Conservation (phyloP, 495 filamentous ascomycete genomes). For the Aspergillus mulundensis region DNA sequence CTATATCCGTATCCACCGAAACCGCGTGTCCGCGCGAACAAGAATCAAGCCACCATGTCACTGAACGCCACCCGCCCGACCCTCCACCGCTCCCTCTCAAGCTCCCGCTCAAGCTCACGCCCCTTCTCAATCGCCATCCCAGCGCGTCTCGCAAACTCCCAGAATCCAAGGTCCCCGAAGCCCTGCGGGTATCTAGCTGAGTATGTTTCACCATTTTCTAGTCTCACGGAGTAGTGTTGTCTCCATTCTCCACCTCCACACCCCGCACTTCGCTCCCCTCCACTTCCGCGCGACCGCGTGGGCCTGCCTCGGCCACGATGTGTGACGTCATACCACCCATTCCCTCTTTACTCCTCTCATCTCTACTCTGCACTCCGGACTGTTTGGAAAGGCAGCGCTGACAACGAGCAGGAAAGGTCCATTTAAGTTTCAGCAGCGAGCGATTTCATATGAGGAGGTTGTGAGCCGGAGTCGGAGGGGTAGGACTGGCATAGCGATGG, state of each 20-base stretch:
- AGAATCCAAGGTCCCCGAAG: constrained; percentile 49
- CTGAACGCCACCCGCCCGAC: constrained; percentile 31
- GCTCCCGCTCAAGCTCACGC: constrained; percentile 25
- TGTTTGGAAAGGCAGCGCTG: background rate
- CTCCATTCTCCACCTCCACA: too few relatives aligned
- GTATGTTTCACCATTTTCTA: constrained; percentile 20
- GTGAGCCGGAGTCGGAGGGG: background rate
- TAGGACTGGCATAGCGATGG: background rate
- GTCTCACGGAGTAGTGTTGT: too few relatives aligned
- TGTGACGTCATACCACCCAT: background rate
- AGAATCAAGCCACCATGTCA: background rate
- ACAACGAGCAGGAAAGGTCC: background rate
- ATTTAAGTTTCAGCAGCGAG: background rate
- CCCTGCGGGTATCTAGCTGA: constrained; percentile 39
- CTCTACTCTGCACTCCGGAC: background rate
- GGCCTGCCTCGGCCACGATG: background rate
- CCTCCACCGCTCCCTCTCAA: constrained; percentile 30
- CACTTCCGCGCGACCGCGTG: background rate
- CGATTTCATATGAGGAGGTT: background rate
- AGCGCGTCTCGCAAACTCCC: constrained; percentile 50
- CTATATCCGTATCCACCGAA: too few relatives aligned
- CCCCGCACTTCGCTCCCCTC: background rate
- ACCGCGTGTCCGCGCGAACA: background rate
- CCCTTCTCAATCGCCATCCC: constrained; percentile 54
- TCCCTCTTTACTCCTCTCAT: background rate